phyloP scores from a whole-genome alignment of 1,284 basidiomycete species.

The Cutaneotrichosporon mucoides region DNA sequence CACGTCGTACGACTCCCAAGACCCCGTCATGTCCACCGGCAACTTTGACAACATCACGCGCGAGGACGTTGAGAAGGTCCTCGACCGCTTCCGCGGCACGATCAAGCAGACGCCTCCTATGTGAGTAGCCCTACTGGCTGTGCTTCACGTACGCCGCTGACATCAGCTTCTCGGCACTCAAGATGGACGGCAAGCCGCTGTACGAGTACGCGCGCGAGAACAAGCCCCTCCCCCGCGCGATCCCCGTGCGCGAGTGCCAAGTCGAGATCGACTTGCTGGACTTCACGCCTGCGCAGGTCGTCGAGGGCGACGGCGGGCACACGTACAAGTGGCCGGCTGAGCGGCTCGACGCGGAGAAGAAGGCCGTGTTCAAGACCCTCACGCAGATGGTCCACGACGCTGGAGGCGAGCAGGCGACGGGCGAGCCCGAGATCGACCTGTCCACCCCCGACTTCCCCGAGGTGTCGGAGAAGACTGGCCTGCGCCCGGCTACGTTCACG shows the following conservation, averaged over 20 bases:
- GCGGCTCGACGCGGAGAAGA: constrained; percentile 64
- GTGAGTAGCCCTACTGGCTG: constrained; percentile 53
- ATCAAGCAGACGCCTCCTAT: constrained; percentile 89
- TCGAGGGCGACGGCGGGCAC: constrained; percentile 44
- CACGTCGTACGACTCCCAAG: constrained; percentile 89
- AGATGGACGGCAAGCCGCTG: constrained; percentile 94
- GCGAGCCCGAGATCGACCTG: constrained; percentile 32
- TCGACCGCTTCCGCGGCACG: constrained; percentile 77
- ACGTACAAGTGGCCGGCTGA: constrained; percentile 71
- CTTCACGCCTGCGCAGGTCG: constrained; percentile 45
- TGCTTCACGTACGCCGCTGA: neutral
- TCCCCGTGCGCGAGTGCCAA: constrained; percentile 78
- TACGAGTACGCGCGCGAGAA: constrained; percentile 94
- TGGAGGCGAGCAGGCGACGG: constrained; percentile 27
- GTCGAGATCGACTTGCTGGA: constrained; percentile 64
- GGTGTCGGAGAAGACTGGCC: constrained; percentile 46
- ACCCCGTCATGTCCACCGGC: constrained; percentile 67
- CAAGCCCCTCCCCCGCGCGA: constrained; percentile 84
- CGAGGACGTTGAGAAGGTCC: constrained; percentile 65
- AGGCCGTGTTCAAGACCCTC: constrained; percentile 63
- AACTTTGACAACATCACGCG: constrained; percentile 80
- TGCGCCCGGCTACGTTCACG: constrained; percentile 70
- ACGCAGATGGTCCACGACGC: constrained; percentile 48
- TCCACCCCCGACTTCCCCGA: constrained; percentile 40
- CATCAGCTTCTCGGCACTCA: constrained; percentile 87